These are phyloP conservation scores for Lonicera japonica DNA, from an alignment of 129 eudicot genomes.

Conservation along the genomic window DNA sequence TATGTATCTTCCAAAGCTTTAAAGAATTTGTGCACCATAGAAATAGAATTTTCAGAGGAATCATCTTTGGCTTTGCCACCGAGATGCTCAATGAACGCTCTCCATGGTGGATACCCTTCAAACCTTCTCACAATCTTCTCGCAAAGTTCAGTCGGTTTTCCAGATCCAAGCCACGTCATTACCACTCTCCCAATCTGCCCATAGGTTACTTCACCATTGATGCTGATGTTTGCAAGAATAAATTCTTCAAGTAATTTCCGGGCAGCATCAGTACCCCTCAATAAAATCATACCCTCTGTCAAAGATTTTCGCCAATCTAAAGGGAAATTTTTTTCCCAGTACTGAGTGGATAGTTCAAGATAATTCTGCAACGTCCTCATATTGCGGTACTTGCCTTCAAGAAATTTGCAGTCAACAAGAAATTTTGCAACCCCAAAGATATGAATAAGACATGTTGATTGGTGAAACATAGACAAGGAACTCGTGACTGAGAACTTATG, in stretches of 20 bases:
- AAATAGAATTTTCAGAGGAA: not conserved
- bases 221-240: slow-evolving; percentile 15
- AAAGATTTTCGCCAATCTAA: slow-evolving; percentile 46
- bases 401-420: slow-evolving; percentile 22
- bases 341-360: slow-evolving; percentile 15
- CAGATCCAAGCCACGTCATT: slow-evolving; percentile 43
- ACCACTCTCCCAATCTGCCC: slow-evolving; percentile 48
- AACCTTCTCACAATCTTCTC: slow-evolving; percentile 13
- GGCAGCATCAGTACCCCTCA: slow-evolving; percentile 36
- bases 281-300: slow-evolving; percentile 22
- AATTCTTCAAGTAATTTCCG: slow-evolving; percentile 38
- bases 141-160: slow-evolving; percentile 16
- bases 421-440: slow-evolving; percentile 43
- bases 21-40: slow-evolving; percentile 11
- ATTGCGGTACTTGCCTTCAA: not conserved
- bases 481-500: slow-evolving; percentile 10
- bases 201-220: slow-evolving; percentile 20
- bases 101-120: slow-evolving; percentile 24
- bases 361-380: slow-evolving; percentile 11
- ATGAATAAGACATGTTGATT: slow-evolving; percentile 27
- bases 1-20: slow-evolving; percentile 39
- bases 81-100: slow-evolving; percentile 22
- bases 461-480: slow-evolving; percentile 22
- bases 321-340: slow-evolving; percentile 39
- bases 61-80: not conserved